Evolutionary conservation across 306 rosid species (phyloP), one percentile per base, ranked within the genome.

Genomic region (Trifolium pratense): DNA sequence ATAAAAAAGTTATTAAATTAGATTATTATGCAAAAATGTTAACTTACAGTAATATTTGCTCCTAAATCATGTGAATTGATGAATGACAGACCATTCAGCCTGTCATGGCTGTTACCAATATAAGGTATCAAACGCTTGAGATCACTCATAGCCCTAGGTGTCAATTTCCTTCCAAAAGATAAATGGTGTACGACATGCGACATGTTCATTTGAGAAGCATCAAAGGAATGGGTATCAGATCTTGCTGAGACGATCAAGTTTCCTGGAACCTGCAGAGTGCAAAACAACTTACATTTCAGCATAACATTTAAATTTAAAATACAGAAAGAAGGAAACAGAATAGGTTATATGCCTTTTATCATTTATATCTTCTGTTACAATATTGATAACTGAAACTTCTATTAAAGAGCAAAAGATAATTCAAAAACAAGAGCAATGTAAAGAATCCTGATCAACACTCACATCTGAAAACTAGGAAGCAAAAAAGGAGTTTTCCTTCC

Each of bases 141-240:
- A 70, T 95, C 92, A 73, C 73, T 84, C 89, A 91, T 78, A 67
- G 85, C 86, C 80, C 82, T 88, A 52, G 93, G 90, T 3, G 91
- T 59, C 51, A 95, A 46, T 72, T 49, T 87, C 89, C 87, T 84
- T 58, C 99, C 99, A 66, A 95, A 95, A 43, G 97, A 88, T 78
- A 95, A 83, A 82, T 91, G 92, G 72, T 93, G 77, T 82, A 95
- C 36, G 77, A 87, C 80, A 45, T 95, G 99, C 6, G 99, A 95
- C 97, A 95, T 91, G 82, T 95, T 95, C 96, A 95, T 95, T 80
- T 88, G 94, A 77, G 97, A 83, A 75, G 86, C 73, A 87, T 95
- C 99, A 31, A 95, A 95, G 20, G 99, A 91, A 86, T 95, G 99
- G 68, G 90, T 51, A 75, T 89, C 95, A 15, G 97, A 91, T 82